Evolutionary conservation across 495 filamentous ascomycete genomes (phyloP).

Genomic region (Thozetella sp.): DNA sequence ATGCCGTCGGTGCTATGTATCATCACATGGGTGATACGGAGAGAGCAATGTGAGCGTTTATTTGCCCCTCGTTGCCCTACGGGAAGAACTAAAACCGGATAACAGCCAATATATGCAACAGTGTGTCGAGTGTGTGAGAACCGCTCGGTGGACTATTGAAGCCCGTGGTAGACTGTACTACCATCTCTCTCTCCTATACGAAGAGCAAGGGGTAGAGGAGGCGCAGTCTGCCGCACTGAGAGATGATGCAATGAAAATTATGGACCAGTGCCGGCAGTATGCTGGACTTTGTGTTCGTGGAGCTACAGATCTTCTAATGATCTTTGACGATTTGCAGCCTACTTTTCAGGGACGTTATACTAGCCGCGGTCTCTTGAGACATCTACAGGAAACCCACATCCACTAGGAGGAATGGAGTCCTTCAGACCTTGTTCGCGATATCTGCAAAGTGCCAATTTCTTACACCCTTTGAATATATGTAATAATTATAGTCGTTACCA

Average conservation of each 20-base stretch:
- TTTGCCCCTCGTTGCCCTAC: neutral
- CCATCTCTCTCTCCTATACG: slow-evolving; percentile 10
- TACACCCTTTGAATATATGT: no score
- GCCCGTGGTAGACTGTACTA: slow-evolving; percentile 3
- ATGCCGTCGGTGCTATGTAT: slow-evolving; percentile 21
- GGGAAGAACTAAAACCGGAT: neutral
- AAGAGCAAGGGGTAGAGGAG: neutral
- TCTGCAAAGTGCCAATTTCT: no score
- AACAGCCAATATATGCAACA: slow-evolving; percentile 9
- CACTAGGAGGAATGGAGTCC: neutral
- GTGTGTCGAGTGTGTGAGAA: slow-evolving; percentile 6
- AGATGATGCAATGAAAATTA: neutral
- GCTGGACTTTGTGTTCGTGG: neutral
- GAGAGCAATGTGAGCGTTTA: slow-evolving; percentile 10
- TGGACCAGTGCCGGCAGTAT: neutral
- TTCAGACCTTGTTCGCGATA: no score
- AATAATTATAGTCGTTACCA: no score
- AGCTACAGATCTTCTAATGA: slow-evolving; percentile 7
- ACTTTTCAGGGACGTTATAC: slow-evolving; percentile 13
- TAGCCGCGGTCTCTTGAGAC: slow-evolving; percentile 1
- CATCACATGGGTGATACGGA: slow-evolving; percentile 9
- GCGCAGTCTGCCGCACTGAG: neutral
- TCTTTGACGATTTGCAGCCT: slow-evolving; percentile 12
- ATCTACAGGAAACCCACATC: neutral
- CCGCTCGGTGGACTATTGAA: neutral